phyloP scores from a whole-genome alignment of 257 asterid genomes.

The Scutellaria minor region DNA sequence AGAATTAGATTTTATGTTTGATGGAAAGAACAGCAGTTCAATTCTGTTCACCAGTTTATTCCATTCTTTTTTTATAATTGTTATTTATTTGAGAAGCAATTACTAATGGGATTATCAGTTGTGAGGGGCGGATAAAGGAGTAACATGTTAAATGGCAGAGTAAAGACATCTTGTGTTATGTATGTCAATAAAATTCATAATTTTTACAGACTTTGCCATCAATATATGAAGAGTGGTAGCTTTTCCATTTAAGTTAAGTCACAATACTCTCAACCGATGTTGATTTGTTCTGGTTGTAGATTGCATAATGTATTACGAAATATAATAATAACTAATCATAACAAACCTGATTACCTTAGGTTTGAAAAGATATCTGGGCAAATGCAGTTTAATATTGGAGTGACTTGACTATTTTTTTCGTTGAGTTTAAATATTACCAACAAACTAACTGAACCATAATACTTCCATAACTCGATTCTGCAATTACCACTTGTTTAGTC shows the following conservation, averaged over 20 bases:
- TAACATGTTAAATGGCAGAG: background rate
- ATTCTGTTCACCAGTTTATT: background rate
- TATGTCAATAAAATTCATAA: background rate
- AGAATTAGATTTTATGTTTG: conserved; percentile 1
- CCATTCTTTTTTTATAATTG: background rate
- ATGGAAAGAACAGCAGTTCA: background rate
- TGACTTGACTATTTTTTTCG: conserved; percentile 3
- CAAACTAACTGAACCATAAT: conserved; percentile 9
- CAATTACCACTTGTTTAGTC: conserved; percentile 9
- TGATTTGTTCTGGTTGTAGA: conserved; percentile 10
- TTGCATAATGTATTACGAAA: conserved; percentile 1
- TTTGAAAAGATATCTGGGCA: conserved; percentile 14
- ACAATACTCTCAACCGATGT: background rate
- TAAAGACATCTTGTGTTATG: background rate
- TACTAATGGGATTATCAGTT: background rate
- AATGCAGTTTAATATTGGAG: conserved; percentile 20
- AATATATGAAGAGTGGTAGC: background rate
- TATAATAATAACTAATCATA: conserved; percentile 14
- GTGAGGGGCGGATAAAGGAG: background rate
- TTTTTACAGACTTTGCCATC: background rate
- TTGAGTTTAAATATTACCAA: conserved; percentile 3
- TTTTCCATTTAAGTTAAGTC: background rate
- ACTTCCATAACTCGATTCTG: background rate
- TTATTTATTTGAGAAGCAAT: conserved; percentile 13
- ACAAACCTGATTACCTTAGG: conserved; percentile 19